Percentiles rank a stretch among this genome's conserved stretches.
phyloP scores from a whole-genome alignment of 306 rosid genomes.

The Comarum palustre region DNA sequence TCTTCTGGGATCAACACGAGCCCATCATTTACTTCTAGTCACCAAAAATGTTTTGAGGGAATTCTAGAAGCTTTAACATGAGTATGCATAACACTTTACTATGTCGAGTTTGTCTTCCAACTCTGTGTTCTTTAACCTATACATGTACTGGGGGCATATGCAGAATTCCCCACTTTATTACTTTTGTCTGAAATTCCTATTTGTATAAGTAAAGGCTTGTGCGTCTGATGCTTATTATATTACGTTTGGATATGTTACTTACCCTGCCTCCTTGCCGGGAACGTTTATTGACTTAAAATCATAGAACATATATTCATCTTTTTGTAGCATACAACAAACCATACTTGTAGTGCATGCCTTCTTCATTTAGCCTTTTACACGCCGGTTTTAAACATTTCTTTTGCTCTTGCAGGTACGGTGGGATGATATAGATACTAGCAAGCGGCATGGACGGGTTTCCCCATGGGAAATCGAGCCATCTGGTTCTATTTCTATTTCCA shows the following conservation, averaged over 20 bases:
- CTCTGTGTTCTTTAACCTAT: neutral
- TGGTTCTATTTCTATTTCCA: conserved; percentile 58
- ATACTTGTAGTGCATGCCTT: neutral
- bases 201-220: neutral
- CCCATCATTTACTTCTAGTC: neutral
- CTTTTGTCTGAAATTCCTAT: neutral
- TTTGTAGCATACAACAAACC: neutral
- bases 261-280: neutral
- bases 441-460: conserved; percentile 90
- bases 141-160: neutral
- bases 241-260: neutral
- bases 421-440: conserved; percentile 68
- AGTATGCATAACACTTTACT: neutral
- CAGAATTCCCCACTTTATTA: neutral
- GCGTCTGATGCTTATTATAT: neutral
- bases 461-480: conserved; percentile 98
- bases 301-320: neutral
- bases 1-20: neutral
- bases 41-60: neutral
- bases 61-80: neutral
- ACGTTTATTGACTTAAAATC: neutral
- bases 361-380: neutral
- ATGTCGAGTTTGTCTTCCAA: neutral
- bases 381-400: neutral
- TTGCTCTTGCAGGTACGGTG: conserved; percentile 72